phyloP scores from a whole-genome alignment of 129 eudicot species.

The Solidago caesia region DNA sequence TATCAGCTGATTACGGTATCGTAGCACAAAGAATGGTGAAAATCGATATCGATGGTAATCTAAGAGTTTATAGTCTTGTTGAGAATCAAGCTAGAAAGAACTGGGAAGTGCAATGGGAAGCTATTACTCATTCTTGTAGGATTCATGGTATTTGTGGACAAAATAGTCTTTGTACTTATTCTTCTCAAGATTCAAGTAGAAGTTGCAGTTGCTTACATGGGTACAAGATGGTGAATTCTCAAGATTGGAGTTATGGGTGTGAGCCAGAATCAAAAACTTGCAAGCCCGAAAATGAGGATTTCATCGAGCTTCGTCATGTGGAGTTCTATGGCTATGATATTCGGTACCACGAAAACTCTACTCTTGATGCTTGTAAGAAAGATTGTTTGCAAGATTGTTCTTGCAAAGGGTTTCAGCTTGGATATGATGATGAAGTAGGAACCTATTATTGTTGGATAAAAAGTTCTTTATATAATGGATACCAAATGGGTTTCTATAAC shows the following conservation, averaged over 20 bases:
- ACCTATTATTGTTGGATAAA: constrained; percentile 30
- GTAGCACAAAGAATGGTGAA: constrained; percentile 37
- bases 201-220: constrained; percentile 45
- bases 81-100: background rate
- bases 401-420: constrained; percentile 37
- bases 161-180: constrained; percentile 35
- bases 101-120: constrained; percentile 49
- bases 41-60: constrained; percentile 45
- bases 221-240: constrained; percentile 36
- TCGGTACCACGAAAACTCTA: constrained; percentile 14
- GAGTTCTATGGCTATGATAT: constrained; percentile 26
- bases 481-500: constrained; percentile 25
- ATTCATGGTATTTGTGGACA: constrained; percentile 46
- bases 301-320: constrained; percentile 20
- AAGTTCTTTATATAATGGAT: constrained; percentile 26
- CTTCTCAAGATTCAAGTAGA: constrained; percentile 16
- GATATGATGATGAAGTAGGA: constrained; percentile 23
- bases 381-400: constrained; percentile 26
- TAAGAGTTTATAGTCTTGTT: constrained; percentile 38
- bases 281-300: constrained; percentile 10
- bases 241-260: constrained; percentile 48
- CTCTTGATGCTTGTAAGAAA: constrained; percentile 27
- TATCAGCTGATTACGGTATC: constrained; percentile 30
- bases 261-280: constrained; percentile 32
- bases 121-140: constrained; percentile 30